Conservation (phyloP, 768 basidiomycete genomes). For the Amanita pseudoporphyria region DNA sequence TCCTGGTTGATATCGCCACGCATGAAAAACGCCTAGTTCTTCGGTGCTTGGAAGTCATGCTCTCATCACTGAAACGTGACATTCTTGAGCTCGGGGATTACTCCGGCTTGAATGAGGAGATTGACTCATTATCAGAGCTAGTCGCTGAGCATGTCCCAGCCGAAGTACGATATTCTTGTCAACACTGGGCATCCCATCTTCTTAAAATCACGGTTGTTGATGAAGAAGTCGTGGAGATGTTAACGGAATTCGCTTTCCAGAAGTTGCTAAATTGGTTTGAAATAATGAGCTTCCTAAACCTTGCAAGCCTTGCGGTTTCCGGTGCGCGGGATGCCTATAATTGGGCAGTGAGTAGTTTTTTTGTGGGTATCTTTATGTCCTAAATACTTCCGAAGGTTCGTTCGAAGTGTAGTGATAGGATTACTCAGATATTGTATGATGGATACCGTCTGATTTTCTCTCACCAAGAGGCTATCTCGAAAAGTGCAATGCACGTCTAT, state of each 20-base stretch:
- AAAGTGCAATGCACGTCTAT: neutral
- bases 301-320: neutral
- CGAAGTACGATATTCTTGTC: neutral
- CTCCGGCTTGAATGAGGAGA: neutral
- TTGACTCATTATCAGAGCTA: neutral
- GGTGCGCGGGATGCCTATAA: neutral
- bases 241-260: neutral
- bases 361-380: neutral
- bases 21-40: neutral
- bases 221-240: neutral
- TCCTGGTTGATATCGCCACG: neutral
- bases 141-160: neutral
- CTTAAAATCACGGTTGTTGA: neutral
- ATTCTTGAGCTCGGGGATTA: neutral
- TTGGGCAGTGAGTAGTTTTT: neutral
- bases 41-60: neutral
- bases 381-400: neutral
- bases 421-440: neutral
- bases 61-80: neutral
- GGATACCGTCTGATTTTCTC: neutral
- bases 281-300: neutral
- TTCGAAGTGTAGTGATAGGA: neutral
- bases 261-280: neutral
- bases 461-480: neutral
- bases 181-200: neutral